phyloP scores from a whole-genome alignment of 106 monocot genomes.

The Platanthera zijinensis region DNA sequence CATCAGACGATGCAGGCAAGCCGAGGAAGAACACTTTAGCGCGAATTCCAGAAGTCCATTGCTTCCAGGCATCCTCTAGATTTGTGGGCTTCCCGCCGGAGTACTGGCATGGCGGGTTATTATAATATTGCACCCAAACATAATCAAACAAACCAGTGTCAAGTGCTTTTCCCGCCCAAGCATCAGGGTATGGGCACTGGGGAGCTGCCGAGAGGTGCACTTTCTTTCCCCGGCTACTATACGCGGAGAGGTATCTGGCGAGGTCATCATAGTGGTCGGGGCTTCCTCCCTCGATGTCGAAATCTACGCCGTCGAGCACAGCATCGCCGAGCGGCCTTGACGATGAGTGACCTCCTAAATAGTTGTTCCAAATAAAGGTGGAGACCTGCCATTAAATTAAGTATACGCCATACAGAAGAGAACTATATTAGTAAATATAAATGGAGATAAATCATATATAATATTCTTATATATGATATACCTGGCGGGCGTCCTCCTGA shows the following conservation, averaged over 20 bases:
- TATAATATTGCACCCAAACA: slow-evolving; percentile 18
- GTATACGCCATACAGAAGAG: too few relatives aligned
- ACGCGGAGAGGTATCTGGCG: slow-evolving; percentile 7
- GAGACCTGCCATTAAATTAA: neutral
- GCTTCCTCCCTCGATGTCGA: slow-evolving; percentile 14
- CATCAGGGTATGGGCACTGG: slow-evolving; percentile 19
- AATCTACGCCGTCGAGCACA: slow-evolving; percentile 19
- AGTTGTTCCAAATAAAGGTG: slow-evolving; percentile 22
- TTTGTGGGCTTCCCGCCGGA: neutral
- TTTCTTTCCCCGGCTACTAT: neutral
- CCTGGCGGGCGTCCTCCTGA: slow-evolving; percentile 15
- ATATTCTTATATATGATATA: neutral
- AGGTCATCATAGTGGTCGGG: slow-evolving; percentile 12
- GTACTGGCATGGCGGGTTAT: slow-evolving; percentile 23
- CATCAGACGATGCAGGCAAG: slow-evolving; percentile 14
- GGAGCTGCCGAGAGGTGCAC: slow-evolving; percentile 19
- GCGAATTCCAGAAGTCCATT: slow-evolving; percentile 13
- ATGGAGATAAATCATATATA: neutral
- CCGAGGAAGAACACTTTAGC: slow-evolving; percentile 13
- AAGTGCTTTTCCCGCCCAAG: slow-evolving; percentile 6
- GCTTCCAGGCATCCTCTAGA: slow-evolving; percentile 14
- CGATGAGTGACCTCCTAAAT: slow-evolving; percentile 13
- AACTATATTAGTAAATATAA: too few relatives aligned
- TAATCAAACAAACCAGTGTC: slow-evolving; percentile 16
- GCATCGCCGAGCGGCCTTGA: slow-evolving; percentile 8